A percentile compares a stretch with the other conserved stretches of the same genome.
Conservation (phyloP, 2,329 filamentous ascomycete genomes). For the Lachnellula occidentalis region DNA sequence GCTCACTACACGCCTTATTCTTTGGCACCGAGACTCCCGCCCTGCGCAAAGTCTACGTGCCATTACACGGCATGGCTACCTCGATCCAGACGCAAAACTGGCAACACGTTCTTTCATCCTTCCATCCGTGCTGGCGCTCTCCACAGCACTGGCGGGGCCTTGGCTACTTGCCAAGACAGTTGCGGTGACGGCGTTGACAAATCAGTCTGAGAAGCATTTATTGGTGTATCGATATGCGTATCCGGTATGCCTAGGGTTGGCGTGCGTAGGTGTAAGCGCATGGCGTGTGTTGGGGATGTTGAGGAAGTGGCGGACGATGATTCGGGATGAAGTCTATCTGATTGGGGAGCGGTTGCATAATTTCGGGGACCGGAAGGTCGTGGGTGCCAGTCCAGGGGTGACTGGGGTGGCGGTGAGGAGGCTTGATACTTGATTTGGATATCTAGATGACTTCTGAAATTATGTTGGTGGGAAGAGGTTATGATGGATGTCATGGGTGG, state of each 20-base stretch:
- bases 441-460: neutral
- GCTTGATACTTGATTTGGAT: constrained; percentile 22
- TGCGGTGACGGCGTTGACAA: constrained; percentile 36
- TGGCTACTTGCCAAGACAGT: constrained; percentile 50
- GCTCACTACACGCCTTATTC: constrained; percentile 64
- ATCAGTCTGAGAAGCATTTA: constrained; percentile 22
- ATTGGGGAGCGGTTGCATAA: constrained; percentile 95
- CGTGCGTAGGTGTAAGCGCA: constrained; percentile 42
- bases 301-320: constrained; percentile 69
- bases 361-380: constrained; percentile 54
- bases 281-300: constrained; percentile 57
- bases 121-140: constrained; percentile 60
- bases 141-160: constrained; percentile 59
- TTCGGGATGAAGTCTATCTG: constrained; percentile 91
- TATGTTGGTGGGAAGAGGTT: neutral
- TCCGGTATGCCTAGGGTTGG: constrained; percentile 45
- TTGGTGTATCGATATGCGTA: constrained; percentile 64
- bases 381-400: constrained; percentile 6
- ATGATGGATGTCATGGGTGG: neutral
- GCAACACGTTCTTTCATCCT: constrained; percentile 85
- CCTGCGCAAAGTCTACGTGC: constrained; percentile 69
- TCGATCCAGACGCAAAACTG: constrained; percentile 71
- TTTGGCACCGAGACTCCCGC: constrained; percentile 63
- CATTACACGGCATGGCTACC: constrained; percentile 68
- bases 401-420: constrained; percentile 20